These are phyloP conservation scores for Venturia nashicola DNA, from an alignment of 2,329 filamentous ascomycete genomes.

Conservation along the genomic window DNA sequence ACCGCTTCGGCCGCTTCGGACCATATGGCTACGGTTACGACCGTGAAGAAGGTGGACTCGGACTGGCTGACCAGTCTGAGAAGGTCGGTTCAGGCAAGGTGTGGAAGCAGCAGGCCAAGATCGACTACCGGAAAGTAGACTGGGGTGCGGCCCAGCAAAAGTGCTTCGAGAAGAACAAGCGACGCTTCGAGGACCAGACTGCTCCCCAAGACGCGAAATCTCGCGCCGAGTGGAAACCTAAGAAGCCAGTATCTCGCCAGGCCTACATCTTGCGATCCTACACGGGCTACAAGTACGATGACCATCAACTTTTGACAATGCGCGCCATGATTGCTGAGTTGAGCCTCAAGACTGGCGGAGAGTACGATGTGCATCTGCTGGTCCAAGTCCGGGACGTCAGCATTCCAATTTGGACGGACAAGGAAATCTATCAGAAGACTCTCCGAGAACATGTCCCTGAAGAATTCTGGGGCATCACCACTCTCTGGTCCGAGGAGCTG, in stretches of 20 bases:
- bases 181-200: conserved; percentile 28
- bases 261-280: conserved; percentile 75
- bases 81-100: conserved; percentile 34
- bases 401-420: conserved; percentile 67
- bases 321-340: conserved; percentile 77
- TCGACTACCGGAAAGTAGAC: conserved; percentile 35
- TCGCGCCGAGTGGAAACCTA: conserved; percentile 16
- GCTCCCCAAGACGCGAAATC: conserved; percentile 15
- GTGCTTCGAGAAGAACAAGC: conserved; percentile 37
- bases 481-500: conserved; percentile 86
- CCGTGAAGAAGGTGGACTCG: conserved; percentile 34
- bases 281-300: conserved; percentile 67
- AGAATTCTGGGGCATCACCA: conserved; percentile 82
- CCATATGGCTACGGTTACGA: conserved; percentile 40
- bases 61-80: conserved; percentile 32
- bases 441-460: conserved; percentile 59
- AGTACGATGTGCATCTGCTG: conserved; percentile 77
- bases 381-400: conserved; percentile 71
- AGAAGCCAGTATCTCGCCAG: conserved; percentile 45
- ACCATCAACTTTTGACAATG: conserved; percentile 69
- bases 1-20: conserved; percentile 36
- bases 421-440: conserved; percentile 53
- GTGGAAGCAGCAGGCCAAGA: conserved; percentile 38
- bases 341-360: conserved; percentile 65
- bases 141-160: conserved; percentile 36